Evolutionary conservation across 345 rosid species (phyloP).

Genomic region (Arabidopsis suecica): DNA sequence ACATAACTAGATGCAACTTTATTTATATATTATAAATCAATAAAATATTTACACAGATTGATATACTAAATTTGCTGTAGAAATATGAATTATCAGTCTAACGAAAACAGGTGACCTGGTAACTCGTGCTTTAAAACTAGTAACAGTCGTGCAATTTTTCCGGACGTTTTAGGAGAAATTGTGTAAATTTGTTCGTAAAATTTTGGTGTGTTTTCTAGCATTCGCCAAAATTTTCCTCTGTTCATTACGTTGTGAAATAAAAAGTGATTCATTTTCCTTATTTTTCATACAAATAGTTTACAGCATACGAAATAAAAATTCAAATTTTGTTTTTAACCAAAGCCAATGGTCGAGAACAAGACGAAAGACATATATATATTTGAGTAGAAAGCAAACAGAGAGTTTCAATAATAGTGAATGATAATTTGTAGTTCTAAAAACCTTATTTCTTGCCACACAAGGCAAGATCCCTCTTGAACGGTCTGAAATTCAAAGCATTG

Average conservation of each 20-base stretch:
- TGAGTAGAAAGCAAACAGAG: conserved; percentile 18
- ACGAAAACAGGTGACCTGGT: no score
- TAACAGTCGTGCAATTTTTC: neutral
- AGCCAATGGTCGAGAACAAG: conserved; percentile 6
- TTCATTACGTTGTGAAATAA: neutral
- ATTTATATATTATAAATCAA: no score
- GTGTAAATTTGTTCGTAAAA: neutral
- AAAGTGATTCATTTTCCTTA: neutral
- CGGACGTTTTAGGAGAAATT: neutral
- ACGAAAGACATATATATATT: neutral
- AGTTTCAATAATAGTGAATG: neutral
- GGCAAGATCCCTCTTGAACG: conserved; percentile 59
- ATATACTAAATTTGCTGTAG: no score
- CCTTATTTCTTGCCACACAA: conserved; percentile 60
- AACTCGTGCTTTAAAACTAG: no score
- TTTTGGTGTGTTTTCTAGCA: no score
- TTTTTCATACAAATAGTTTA: neutral
- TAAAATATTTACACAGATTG: no score
- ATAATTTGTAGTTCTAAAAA: neutral
- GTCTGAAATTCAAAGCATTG: conserved; percentile 75
- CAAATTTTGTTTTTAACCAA: neutral
- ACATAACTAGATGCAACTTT: no score
- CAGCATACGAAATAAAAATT: neutral
- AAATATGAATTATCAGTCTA: no score
- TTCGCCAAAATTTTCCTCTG: neutral